Evolutionary conservation across 2,329 filamentous ascomycete species (phyloP).

Genomic region (Aspergillus sp.): DNA sequence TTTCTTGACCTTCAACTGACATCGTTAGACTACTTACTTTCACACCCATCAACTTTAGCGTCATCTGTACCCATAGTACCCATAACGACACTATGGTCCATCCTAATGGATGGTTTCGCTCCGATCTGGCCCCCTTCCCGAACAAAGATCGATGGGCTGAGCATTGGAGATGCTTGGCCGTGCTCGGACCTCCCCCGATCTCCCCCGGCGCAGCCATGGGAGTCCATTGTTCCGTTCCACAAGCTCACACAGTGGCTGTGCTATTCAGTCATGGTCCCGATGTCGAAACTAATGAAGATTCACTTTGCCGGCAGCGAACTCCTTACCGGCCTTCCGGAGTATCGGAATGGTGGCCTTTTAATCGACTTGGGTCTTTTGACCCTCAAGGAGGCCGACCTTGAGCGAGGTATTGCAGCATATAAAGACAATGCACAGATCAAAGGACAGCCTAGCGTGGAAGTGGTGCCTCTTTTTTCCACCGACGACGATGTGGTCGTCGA

Average conservation of each 20-base stretch:
- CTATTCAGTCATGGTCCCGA: slow-evolving; percentile 90
- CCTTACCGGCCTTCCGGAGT: slow-evolving; percentile 85
- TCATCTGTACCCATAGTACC: slow-evolving; percentile 85
- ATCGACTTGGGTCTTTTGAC: slow-evolving; percentile 80
- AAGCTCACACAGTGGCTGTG: slow-evolving; percentile 94
- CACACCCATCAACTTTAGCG: slow-evolving; percentile 84
- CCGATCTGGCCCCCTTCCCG: slow-evolving; percentile 87
- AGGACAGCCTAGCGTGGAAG: slow-evolving; percentile 69
- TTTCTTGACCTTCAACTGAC: slow-evolving; percentile 5
- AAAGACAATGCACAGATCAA: slow-evolving; percentile 69
- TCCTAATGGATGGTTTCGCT: slow-evolving; percentile 82
- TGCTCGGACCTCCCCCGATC: slow-evolving; percentile 75
- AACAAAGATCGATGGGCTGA: slow-evolving; percentile 80
- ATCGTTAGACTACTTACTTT: slow-evolving; percentile 77
- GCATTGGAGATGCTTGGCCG: slow-evolving; percentile 92
- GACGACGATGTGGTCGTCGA: slow-evolving; percentile 79
- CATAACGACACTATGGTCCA: slow-evolving; percentile 84
- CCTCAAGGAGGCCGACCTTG: slow-evolving; percentile 67
- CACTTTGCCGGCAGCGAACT: slow-evolving; percentile 79
- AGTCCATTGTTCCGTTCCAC: slow-evolving; percentile 86
- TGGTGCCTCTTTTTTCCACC: slow-evolving; percentile 70
- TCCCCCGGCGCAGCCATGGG: slow-evolving; percentile 68
- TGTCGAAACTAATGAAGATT: slow-evolving; percentile 76
- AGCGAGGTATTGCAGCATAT: slow-evolving; percentile 70
- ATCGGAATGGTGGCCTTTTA: slow-evolving; percentile 86